A percentile compares a stretch with the other conserved stretches of the same genome.
Conservation (phyloP, 331 rosid species). For the Quercus phellos region DNA sequence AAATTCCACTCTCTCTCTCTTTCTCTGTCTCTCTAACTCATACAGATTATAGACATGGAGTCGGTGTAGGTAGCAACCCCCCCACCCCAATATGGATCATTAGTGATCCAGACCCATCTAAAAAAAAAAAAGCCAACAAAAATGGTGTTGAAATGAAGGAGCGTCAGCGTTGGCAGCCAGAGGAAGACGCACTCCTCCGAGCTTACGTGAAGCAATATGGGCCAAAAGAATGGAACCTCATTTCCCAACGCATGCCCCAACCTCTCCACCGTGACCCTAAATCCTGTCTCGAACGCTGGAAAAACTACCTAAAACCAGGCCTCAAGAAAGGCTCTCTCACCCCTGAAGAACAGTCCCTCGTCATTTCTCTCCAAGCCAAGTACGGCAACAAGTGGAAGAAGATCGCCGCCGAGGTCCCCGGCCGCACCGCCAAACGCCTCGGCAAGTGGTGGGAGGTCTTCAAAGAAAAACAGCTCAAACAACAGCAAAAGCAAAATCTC, state of each 20-base stretch:
- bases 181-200: conserved; percentile 40
- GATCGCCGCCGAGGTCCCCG: conserved; percentile 44
- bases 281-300: conserved; percentile 43
- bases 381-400: conserved; percentile 47
- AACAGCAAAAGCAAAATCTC: not conserved
- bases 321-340: conserved; percentile 44
- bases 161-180: conserved; percentile 45
- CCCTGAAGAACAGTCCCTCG: conserved; percentile 27
- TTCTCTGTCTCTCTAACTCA: not conserved
- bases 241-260: conserved; percentile 29
- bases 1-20: not conserved
- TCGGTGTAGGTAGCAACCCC: no score
- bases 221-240: conserved; percentile 29
- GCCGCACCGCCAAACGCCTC: conserved; percentile 41
- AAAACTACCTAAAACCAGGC: conserved; percentile 39
- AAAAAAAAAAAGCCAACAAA: not conserved
- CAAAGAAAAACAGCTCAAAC: conserved; percentile 35
- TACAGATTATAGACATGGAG: not conserved
- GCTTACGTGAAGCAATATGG: conserved; percentile 41
- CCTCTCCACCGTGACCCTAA: conserved; percentile 38
- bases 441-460: conserved; percentile 46
- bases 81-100: not conserved
- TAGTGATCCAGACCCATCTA: not conserved
- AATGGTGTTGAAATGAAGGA: conserved; percentile 34
- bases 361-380: conserved; percentile 35